These are phyloP conservation scores for Elsinoe ampelina DNA, from an alignment of 2,329 filamentous ascomycete species.

Conservation along the genomic window DNA sequence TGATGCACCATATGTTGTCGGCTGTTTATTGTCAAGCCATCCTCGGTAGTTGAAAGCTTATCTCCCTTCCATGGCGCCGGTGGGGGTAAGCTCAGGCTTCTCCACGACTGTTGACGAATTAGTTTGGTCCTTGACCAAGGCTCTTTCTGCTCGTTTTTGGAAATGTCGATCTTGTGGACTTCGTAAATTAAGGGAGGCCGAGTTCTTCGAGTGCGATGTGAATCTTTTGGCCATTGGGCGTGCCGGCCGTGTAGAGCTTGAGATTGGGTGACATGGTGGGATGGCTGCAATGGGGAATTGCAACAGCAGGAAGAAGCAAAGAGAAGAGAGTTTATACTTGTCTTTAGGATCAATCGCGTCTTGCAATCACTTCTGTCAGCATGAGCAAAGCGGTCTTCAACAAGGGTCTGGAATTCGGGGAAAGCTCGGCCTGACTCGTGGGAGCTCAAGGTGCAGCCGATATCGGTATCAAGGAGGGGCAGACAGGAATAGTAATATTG, in stretches of 20 bases:
- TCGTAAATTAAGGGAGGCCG: conserved; percentile 25
- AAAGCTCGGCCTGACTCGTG: neutral
- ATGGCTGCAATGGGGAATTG: neutral
- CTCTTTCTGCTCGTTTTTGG: conserved; percentile 37
- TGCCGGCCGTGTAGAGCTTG: conserved; percentile 22
- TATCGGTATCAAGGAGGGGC: neutral
- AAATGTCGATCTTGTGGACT: conserved; percentile 34
- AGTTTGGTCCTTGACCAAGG: conserved; percentile 26
- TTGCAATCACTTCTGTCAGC: too few species aligned
- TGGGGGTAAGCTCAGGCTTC: too few species aligned
- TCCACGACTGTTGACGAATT: too few species aligned
- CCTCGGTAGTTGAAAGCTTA: too few species aligned
- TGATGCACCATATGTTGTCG: too few species aligned
- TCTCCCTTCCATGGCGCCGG: too few species aligned
- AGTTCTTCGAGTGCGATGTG: conserved; percentile 27
- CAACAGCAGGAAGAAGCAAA: neutral
- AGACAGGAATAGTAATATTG: neutral
- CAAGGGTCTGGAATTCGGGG: too few species aligned
- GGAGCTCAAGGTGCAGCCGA: neutral
- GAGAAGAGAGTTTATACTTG: too few species aligned
- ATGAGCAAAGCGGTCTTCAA: too few species aligned
- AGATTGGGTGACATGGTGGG: neutral
- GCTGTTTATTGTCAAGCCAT: too few species aligned
- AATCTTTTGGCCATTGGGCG: conserved; percentile 29
- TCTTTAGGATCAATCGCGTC: too few species aligned